Conservation (phyloP, 352 stramenopile genomes). For the Halophytophthora polymorphica region DNA sequence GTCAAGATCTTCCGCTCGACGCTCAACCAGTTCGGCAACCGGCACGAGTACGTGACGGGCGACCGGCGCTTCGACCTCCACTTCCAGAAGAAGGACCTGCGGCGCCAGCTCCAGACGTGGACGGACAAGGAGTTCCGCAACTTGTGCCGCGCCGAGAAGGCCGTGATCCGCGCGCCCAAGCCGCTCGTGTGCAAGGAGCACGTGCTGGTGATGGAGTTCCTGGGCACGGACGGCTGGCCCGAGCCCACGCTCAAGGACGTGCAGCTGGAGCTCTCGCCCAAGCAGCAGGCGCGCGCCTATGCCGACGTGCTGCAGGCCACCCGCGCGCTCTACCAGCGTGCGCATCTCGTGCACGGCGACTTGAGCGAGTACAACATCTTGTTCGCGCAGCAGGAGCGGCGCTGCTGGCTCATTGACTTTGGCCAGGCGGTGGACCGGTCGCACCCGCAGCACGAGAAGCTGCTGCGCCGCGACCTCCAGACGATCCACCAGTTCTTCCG, state of each 20-base stretch:
- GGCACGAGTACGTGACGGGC: constrained; percentile 79
- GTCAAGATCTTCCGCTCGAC: constrained; percentile 88
- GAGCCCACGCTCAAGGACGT: constrained; percentile 71
- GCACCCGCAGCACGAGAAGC: constrained; percentile 64
- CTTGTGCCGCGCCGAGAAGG: constrained; percentile 46
- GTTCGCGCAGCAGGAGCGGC: constrained; percentile 47
- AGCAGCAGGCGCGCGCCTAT: constrained; percentile 51
- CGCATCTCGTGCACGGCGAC: constrained; percentile 59
- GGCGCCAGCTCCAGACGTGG: constrained; percentile 69
- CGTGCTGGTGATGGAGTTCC: constrained; percentile 72
- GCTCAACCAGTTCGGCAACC: constrained; percentile 79
- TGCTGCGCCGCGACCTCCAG: constrained; percentile 71
- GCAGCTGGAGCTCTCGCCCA: constrained; percentile 36
- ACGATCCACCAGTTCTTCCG: constrained; percentile 81
- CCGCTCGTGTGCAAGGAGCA: constrained; percentile 60
- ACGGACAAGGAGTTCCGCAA: constrained; percentile 77
- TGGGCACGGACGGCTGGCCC: constrained; percentile 51
- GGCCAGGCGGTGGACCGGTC: constrained; percentile 83
- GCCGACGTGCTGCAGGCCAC: constrained; percentile 48
- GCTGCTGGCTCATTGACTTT: constrained; percentile 91
- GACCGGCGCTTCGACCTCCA: constrained; percentile 75
- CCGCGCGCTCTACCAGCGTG: constrained; percentile 48
- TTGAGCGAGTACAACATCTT: constrained; percentile 91
- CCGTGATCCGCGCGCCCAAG: constrained; percentile 38
- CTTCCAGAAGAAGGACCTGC: constrained; percentile 67